Conservation (phyloP, 2,329 filamentous ascomycete genomes). For the Ascochyta clinopodiicola region DNA sequence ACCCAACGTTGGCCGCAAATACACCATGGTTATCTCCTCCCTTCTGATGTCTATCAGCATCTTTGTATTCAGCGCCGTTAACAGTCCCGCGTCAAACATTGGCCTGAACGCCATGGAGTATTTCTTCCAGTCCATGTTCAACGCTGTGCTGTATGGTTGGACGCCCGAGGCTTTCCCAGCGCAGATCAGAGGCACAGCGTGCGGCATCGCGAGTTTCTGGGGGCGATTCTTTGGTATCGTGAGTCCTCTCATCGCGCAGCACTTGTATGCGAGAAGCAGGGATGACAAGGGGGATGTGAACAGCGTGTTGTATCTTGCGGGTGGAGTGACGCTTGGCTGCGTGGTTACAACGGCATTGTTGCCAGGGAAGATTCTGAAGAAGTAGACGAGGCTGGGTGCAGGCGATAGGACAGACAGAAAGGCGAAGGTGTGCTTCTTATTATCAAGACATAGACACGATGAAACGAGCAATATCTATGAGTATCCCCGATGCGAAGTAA, state of each 20-base stretch:
- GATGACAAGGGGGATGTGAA: slow-evolving; percentile 52
- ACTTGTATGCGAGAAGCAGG: slow-evolving; percentile 42
- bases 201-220: slow-evolving; percentile 65
- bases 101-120: slow-evolving; percentile 61
- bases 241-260: slow-evolving; percentile 62
- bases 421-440: not conserved
- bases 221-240: slow-evolving; percentile 65
- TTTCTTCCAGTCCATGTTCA: slow-evolving; percentile 61
- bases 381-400: not conserved
- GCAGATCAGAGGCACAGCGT: slow-evolving; percentile 59
- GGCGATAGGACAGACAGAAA: not conserved
- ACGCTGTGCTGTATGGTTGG: slow-evolving; percentile 60
- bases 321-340: slow-evolving; percentile 61
- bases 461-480: not conserved
- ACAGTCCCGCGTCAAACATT: slow-evolving; percentile 55
- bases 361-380: slow-evolving; percentile 43
- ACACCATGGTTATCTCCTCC: slow-evolving; percentile 54
- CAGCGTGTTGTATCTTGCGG: slow-evolving; percentile 62
- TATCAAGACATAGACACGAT: not conserved
- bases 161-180: slow-evolving; percentile 61
- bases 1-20: slow-evolving; percentile 53
- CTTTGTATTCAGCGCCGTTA: slow-evolving; percentile 55
- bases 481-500: not conserved
- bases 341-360: slow-evolving; percentile 59
- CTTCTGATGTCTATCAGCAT: slow-evolving; percentile 54